These are phyloP conservation scores for Iberis pinnata DNA, from an alignment of 345 rosid species.

Conservation along the genomic window DNA sequence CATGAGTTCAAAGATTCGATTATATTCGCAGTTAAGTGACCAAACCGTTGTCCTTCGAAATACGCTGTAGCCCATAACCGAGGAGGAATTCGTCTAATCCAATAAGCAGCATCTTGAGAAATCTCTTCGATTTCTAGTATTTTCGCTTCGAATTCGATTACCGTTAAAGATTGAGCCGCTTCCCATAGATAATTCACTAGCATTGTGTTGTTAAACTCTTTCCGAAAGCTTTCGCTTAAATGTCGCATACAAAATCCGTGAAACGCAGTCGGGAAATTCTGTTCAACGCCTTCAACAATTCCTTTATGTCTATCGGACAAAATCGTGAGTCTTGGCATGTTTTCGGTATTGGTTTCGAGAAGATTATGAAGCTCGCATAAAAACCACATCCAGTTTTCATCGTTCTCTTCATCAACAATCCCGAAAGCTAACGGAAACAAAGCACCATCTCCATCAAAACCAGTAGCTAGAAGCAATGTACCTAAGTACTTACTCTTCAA, in stretches of 20 bases:
- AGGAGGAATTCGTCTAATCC: conserved; percentile 91
- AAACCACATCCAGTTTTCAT: conserved; percentile 99
- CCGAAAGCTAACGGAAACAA: conserved; percentile 93
- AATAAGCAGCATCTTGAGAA: conserved; percentile 89
- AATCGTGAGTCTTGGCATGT: conserved; percentile 94
- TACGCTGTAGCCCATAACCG: conserved; percentile 94
- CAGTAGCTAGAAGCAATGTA: conserved; percentile 87
- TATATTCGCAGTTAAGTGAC: conserved; percentile 82
- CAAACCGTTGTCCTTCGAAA: conserved; percentile 89
- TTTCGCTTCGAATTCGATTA: conserved; percentile 84
- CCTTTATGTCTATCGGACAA: conserved; percentile 88
- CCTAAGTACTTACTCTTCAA: conserved; percentile 92
- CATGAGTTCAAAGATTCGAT: conserved; percentile 75
- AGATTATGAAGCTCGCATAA: conserved; percentile 86
- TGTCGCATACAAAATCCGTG: conserved; percentile 98
- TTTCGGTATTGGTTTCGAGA: conserved; percentile 88
- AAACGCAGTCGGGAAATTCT: conserved; percentile 90
- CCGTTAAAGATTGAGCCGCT: conserved; percentile 87
- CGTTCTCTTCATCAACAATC: conserved; percentile 90
- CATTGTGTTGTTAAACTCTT: conserved; percentile 88
- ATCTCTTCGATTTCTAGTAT: conserved; percentile 81
- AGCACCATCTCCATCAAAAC: conserved; percentile 94
- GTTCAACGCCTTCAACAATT: conserved; percentile 84
- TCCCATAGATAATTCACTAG: conserved; percentile 90
- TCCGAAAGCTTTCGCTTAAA: conserved; percentile 85